A percentile compares a stretch with the other conserved stretches of the same genome.
phyloP scores from a whole-genome alignment of 2,329 filamentous ascomycete genomes.

The Hypoxylon sp. region DNA sequence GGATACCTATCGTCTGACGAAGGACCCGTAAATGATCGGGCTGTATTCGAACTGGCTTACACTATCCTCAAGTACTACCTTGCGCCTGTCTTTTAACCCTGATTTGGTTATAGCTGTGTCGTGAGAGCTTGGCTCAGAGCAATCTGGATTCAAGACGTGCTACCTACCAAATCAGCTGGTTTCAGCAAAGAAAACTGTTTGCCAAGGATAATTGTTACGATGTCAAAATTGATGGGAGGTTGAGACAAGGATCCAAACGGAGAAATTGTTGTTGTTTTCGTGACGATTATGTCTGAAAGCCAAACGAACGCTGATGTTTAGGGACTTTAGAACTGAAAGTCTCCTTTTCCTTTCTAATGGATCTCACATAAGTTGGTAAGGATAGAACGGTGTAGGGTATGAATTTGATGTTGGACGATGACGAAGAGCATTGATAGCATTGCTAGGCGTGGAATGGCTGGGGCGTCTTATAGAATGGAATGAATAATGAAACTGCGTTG shows the following conservation, averaged over 20 bases:
- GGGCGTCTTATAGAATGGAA: neutral
- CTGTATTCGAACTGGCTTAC: slow-evolving; percentile 67
- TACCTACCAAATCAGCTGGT: neutral
- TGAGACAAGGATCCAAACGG: neutral
- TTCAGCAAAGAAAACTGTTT: slow-evolving; percentile 8
- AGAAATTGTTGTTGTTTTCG: neutral
- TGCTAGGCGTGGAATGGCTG: neutral
- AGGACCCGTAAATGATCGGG: slow-evolving; percentile 44
- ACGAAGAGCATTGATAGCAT: slow-evolving; percentile 3
- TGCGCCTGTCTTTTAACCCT: slow-evolving; percentile 62
- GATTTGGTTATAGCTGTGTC: slow-evolving; percentile 8
- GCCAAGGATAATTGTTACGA: neutral
- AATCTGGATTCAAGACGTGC: neutral
- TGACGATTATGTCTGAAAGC: neutral
- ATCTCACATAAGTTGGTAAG: slow-evolving; percentile 1
- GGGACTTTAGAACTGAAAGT: slow-evolving; percentile 2
- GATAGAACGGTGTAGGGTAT: neutral
- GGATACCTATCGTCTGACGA: slow-evolving; percentile 57
- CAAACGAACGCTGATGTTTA: neutral
- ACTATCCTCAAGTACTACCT: slow-evolving; percentile 69
- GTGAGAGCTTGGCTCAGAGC: slow-evolving; percentile 1
- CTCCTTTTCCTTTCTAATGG: neutral
- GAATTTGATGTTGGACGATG: neutral
- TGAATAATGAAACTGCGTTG: slow-evolving; percentile 4
- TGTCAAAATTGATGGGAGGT: neutral